Conservation (phyloP, 805 yeast genomes). For the Yamadazyma nakazawae region DNA sequence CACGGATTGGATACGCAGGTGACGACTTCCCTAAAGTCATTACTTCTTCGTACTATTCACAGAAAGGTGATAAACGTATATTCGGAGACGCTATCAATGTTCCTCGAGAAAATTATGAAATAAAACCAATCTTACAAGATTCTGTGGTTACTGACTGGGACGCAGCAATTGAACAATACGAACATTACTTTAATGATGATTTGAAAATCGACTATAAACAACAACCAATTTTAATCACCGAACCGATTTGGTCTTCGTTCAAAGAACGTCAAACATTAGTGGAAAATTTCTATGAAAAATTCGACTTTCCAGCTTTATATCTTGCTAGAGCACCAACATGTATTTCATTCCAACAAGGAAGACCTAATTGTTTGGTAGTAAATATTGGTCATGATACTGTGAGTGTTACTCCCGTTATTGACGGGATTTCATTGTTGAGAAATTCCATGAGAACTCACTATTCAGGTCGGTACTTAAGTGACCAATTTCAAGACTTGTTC, state of each 20-base stretch:
- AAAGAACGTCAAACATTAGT: conserved; percentile 65
- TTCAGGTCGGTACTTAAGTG: conserved; percentile 66
- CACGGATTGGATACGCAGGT: conserved; percentile 90
- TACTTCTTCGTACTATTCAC: conserved; percentile 62
- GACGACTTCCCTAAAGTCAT: conserved; percentile 80
- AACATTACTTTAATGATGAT: conserved; percentile 50
- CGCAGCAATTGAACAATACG: conserved; percentile 71
- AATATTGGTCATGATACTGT: conserved; percentile 79
- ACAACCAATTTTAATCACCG: conserved; percentile 79
- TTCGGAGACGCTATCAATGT: conserved; percentile 45
- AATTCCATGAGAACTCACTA: conserved; percentile 68
- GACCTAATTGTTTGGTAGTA: conserved; percentile 82
- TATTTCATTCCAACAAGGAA: conserved; percentile 82
- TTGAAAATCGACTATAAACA: conserved; percentile 55
- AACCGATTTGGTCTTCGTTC: conserved; percentile 79
- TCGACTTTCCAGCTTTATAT: conserved; percentile 77
- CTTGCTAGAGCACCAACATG: conserved; percentile 83
- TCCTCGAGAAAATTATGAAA: conserved; percentile 50
- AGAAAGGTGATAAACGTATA: conserved; percentile 19
- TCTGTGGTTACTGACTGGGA: conserved; percentile 82
- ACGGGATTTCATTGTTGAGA: conserved; percentile 71
- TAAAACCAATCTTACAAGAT: conserved; percentile 58
- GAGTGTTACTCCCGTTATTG: conserved; percentile 79
- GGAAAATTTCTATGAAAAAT: conserved; percentile 66
- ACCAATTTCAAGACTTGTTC: conserved; percentile 47